Percentiles rank a stretch among this genome's conserved stretches.
Conservation (phyloP, 768 basidiomycete species). For the Lyophyllum shimeji region DNA sequence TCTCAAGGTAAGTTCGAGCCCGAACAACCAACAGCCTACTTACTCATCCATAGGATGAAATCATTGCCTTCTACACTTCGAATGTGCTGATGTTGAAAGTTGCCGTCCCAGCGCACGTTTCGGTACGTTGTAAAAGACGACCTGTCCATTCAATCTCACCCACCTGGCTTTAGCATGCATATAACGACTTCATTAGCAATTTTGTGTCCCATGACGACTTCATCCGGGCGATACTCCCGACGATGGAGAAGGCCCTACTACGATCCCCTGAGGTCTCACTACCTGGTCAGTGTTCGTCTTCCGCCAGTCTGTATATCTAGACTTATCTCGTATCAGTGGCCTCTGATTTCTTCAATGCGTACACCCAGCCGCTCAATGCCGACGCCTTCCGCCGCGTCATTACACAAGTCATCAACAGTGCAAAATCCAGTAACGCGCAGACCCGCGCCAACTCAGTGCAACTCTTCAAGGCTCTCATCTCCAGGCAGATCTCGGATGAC, state of each 20-base stretch:
- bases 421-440: constrained; percentile 70
- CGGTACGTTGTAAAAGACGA: constrained; percentile 37
- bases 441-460: constrained; percentile 56
- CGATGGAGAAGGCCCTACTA: constrained; percentile 76
- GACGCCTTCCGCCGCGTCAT: constrained; percentile 55
- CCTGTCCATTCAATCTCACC: not conserved
- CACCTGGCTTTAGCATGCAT: constrained; percentile 38
- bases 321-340: constrained; percentile 40
- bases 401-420: constrained; percentile 57
- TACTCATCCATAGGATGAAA: constrained; percentile 41
- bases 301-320: not conserved
- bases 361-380: constrained; percentile 46
- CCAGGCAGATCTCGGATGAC: constrained; percentile 29
- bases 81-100: constrained; percentile 69
- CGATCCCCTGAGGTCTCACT: constrained; percentile 82
- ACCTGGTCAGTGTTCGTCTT: constrained; percentile 41
- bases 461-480: constrained; percentile 55
- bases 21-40: not conserved
- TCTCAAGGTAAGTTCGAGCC: constrained; percentile 38
- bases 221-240: constrained; percentile 55
- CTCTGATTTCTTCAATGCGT: constrained; percentile 56
- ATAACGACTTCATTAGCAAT: constrained; percentile 60
- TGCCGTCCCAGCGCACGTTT: constrained; percentile 55
- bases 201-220: constrained; percentile 55
- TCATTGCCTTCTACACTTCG: constrained; percentile 59